Evolutionary conservation across 2,329 filamentous ascomycete species (phyloP).

Genomic region (Colletotrichum sp.): DNA sequence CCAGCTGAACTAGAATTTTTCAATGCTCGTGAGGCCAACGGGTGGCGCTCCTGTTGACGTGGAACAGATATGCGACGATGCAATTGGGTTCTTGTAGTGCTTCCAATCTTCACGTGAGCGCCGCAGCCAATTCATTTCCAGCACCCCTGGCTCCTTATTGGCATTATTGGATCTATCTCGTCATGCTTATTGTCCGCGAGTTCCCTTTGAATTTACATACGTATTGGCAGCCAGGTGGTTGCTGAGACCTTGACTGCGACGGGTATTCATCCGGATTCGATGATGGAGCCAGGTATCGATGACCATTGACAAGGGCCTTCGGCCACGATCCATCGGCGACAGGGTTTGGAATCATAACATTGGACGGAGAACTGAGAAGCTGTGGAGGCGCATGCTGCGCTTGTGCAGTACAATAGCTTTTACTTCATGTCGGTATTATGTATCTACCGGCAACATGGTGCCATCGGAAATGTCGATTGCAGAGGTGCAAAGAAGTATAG

Average conservation of each 20-base stretch:
- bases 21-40: neutral
- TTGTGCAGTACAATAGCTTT: neutral
- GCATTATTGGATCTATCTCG: neutral
- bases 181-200: neutral
- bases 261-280: neutral
- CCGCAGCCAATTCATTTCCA: neutral
- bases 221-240: neutral
- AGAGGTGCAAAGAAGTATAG: neutral
- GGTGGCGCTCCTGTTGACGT: neutral
- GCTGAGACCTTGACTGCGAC: neutral
- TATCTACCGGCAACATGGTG: neutral
- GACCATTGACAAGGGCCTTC: neutral
- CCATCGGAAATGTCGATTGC: neutral
- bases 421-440: neutral
- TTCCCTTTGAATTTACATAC: neutral
- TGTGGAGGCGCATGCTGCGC: neutral
- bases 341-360: neutral
- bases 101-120: neutral
- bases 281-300: neutral
- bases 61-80: neutral
- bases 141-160: neutral
- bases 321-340: neutral
- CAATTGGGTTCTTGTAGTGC: neutral
- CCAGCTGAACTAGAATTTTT: neutral
- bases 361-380: neutral